Evolutionary conservation across 1,284 basidiomycete genomes (phyloP), one percentile per base, ranked within the genome.

Genomic region (Naganishia liquefaciens): DNA sequence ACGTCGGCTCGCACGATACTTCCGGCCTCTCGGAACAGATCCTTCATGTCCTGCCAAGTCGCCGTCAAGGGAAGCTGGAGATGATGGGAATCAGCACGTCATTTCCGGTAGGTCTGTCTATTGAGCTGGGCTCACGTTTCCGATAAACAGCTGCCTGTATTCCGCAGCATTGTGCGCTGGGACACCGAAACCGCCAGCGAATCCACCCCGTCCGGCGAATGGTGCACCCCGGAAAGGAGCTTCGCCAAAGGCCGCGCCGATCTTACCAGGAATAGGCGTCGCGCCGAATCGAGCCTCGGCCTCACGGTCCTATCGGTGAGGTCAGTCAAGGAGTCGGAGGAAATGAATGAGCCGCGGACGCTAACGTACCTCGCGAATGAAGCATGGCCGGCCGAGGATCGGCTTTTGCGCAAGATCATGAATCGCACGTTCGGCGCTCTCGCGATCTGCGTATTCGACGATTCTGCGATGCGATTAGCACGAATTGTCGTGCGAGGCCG

Each of bases 31-130:
- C 94, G 87, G 87, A 98, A 97, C 37, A 98, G 82, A 77, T 98
- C 94, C 77, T 98, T 99, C 66, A 99, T 83, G 76, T 99, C 95
- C 78, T 99, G 95, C 95, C 95, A 99, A 44, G 92, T 92, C 37
- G 93, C 93, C 79, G 93, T 91, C 74, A 91, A 91, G 0, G 94
- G 95, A 25, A 97, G 80, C 93, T 96, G 44, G 15, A 23, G 2
- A 13, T 13, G 25, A 21, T 3, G 63, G 46, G 21, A 23, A 28
- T 27, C 37, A 64, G 25, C 42, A 39, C 17, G 43, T 17, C 25
- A 40, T 33, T 1, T 50, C 17, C 21, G 17, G 40, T 7, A 19
- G 7, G n/a, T 27, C 3, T 1, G 30, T n/a, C n/a, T n/a, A n/a
- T n/a, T n/a, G 10, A 7, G 33, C 54, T 11, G 27, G 15, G 81